Evolutionary conservation across 805 yeast genomes (phyloP).

Genomic region (Candida oleophila): DNA sequence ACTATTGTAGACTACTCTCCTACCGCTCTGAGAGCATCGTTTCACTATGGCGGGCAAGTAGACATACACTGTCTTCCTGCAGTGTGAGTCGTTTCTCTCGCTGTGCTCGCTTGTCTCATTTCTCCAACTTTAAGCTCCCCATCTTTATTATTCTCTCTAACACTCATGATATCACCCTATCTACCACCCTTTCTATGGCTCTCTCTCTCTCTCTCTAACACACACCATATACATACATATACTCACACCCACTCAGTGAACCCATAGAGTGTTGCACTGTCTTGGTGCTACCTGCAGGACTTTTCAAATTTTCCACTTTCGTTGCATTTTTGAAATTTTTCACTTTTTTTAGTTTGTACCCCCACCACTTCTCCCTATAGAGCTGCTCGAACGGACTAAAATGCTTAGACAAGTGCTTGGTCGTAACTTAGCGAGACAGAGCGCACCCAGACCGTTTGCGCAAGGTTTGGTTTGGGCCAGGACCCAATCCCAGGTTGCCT

Average conservation of each 20-base stretch:
- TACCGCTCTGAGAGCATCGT: no score
- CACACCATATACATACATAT: no score
- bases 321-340: background rate
- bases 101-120: no score
- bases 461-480: background rate
- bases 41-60: no score
- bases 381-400: background rate
- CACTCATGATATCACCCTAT: background rate
- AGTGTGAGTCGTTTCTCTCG: no score
- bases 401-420: background rate
- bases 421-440: background rate
- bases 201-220: background rate
- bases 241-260: no score
- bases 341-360: background rate
- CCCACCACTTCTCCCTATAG: background rate
- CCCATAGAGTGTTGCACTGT: no score
- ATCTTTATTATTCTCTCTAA: no score
- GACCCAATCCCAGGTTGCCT: background rate
- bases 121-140: no score
- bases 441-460: background rate
- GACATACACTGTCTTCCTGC: no score
- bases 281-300: background rate
- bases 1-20: no score
- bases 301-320: background rate
- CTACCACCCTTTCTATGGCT: background rate